Evolutionary conservation across 495 filamentous ascomycete genomes (phyloP).

Genomic region (Podospora conica): DNA sequence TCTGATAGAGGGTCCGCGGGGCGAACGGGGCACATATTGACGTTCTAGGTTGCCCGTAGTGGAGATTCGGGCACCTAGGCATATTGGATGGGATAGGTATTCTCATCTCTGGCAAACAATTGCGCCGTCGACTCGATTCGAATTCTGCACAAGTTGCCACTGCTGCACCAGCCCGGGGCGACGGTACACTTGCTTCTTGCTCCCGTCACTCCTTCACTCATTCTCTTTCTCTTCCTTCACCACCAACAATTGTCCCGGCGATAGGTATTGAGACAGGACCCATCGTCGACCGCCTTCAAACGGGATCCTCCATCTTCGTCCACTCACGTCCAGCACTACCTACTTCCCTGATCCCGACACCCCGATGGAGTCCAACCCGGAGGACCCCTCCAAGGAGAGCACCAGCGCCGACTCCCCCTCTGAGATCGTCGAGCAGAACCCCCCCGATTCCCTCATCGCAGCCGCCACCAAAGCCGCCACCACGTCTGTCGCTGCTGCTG

Average conservation of each 20-base stretch:
- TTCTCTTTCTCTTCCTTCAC: not conserved
- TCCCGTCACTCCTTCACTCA: not conserved
- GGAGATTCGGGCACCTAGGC: not conserved
- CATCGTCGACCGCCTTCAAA: too few species aligned
- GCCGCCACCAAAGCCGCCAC: not conserved
- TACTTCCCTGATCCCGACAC: not conserved
- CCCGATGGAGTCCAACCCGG: conserved; percentile 12
- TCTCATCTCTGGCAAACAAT: too few species aligned
- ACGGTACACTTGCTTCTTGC: not conserved
- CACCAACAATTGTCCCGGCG: too few species aligned
- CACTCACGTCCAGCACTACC: not conserved
- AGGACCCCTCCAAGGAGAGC: conserved; percentile 2
- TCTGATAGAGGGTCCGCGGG: not conserved
- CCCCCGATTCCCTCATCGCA: not conserved
- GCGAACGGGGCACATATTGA: not conserved
- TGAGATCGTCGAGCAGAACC: not conserved
- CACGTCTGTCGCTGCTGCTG: not conserved
- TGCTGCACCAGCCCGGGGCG: not conserved
- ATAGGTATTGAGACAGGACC: too few species aligned
- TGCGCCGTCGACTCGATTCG: too few species aligned
- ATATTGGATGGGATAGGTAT: not conserved
- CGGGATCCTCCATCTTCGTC: conserved; percentile 2
- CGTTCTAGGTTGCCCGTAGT: not conserved
- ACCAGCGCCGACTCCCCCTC: not conserved
- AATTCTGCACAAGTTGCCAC: not conserved